A percentile compares a stretch with the other conserved stretches of the same genome.
Conservation (phyloP, 2,329 filamentous ascomycete species). For the Colletotrichum navitas region DNA sequence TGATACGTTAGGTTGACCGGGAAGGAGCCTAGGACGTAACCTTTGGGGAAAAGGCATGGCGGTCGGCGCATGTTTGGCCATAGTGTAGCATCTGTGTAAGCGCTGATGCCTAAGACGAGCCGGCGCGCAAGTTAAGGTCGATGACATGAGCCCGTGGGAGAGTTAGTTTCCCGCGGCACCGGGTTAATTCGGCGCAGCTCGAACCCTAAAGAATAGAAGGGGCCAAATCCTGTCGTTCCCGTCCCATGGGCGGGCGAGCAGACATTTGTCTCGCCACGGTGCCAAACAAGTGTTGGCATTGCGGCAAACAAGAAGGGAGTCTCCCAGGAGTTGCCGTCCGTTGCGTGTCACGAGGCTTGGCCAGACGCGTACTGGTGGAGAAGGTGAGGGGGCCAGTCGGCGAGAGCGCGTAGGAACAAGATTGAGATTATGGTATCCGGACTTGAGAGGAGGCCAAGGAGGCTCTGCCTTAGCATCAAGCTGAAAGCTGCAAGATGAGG, state of each 20-base stretch:
- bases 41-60: not conserved
- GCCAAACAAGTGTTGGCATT: not conserved
- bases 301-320: not conserved
- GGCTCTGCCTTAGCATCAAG: conserved; percentile 16
- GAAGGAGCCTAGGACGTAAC: conserved; percentile 16
- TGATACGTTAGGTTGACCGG: conserved; percentile 31
- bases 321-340: conserved; percentile 5
- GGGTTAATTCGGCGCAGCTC: conserved; percentile 28
- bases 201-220: conserved; percentile 6
- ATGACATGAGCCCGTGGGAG: conserved; percentile 26
- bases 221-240: conserved; percentile 9
- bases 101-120: conserved; percentile 22
- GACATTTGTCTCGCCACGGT: not conserved
- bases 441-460: conserved; percentile 3
- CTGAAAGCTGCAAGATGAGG: conserved; percentile 35
- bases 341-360: conserved; percentile 14
- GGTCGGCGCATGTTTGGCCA: not conserved
- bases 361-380: conserved; percentile 21
- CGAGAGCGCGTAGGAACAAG: conserved; percentile 18
- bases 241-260: conserved; percentile 8
- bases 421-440: conserved; percentile 22
- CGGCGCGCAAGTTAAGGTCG: conserved; percentile 18
- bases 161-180: conserved; percentile 25
- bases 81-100: conserved; percentile 24
- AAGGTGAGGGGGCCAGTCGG: not conserved